Evolutionary conservation across 1,139 yeast genomes (phyloP).

Genomic region (Yamadazyma songkhlaensis): DNA sequence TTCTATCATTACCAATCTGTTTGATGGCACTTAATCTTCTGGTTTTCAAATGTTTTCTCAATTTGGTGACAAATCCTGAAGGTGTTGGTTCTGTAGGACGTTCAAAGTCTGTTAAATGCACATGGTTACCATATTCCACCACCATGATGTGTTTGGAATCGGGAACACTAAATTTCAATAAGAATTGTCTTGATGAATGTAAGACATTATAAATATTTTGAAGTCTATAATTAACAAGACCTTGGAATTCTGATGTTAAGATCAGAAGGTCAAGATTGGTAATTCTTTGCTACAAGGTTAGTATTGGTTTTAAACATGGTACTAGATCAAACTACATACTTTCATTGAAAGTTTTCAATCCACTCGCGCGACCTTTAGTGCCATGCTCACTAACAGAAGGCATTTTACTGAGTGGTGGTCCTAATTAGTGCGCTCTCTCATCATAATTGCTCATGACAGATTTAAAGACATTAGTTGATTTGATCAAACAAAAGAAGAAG

Average conservation of each 20-base stretch:
- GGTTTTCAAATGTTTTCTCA: conserved; percentile 82
- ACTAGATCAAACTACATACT: conserved; percentile 1
- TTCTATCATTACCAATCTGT: conserved; percentile 77
- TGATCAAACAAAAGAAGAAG: conserved; percentile 25
- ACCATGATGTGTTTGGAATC: conserved; percentile 75
- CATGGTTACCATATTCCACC: conserved; percentile 82
- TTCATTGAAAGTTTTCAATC: conserved; percentile 1
- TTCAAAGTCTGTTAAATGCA: conserved; percentile 76
- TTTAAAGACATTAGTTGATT: conserved; percentile 20
- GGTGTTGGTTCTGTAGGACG: conserved; percentile 81
- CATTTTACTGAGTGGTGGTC: too few relatives aligned
- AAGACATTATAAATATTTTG: conserved; percentile 84
- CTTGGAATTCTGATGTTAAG: conserved; percentile 63
- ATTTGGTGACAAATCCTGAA: conserved; percentile 77
- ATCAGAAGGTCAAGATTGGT: conserved; percentile 80
- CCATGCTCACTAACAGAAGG: too few relatives aligned
- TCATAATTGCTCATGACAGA: conserved; percentile 1
- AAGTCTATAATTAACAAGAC: conserved; percentile 63
- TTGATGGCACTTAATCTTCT: conserved; percentile 70
- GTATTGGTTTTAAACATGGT: too few relatives aligned
- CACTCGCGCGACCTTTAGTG: too few relatives aligned
- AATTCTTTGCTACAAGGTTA: conserved; percentile 67
- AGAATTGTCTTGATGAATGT: conserved; percentile 67
- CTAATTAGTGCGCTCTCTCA: too few relatives aligned
- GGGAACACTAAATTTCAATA: conserved; percentile 79